Base-by-base conservation (phyloP, 2,329 filamentous ascomycete species). In the Cadophora gregata region DNA sequence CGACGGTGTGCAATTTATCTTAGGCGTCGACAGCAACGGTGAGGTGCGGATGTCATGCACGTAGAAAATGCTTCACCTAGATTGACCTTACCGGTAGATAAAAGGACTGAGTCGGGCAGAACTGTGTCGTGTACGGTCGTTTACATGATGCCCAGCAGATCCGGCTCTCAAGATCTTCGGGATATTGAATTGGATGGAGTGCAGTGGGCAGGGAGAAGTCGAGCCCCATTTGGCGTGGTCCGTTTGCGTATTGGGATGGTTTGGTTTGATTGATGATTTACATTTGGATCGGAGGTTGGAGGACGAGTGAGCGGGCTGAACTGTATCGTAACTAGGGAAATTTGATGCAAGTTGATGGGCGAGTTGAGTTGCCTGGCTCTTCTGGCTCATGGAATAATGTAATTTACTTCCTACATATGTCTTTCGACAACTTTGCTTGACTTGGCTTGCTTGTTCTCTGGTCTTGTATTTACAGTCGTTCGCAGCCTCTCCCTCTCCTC, bases 191-290 rank as follows among this genome's bases (percentile, higher is more conserved):
- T 47, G 42, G 42, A 47, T 47, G 38, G 12, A 42, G 38, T 12
- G 38, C 38, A 42, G 5, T 33, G 5, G 10, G 27, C 31, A 55
- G 8, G 21, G 12, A 31, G 31, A 58, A 55, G 3, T 36, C 9
- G 53, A 56, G 53, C 53, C 53, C 53, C 53, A 56, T 56, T 36
- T 36, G 53, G 53, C 53, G n/a, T 56, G 53, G 51, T 16, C 55
- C 55, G 55, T 42, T 58, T 42, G 55, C 31, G 55, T 25, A 25
- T 27, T 25, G 33, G 21, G 24, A n/a, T n/a, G n/a, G n/a, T n/a
- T n/a, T 36, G 21, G 55, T 24, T 24, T 56, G 42, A 47, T 24
- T 19, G 53, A 8, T 36, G 55, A 38, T 58, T 58, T 58, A 38
- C 19, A 58, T 58, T 58, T 58, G 27, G 21, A 58, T 58, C 33